These are phyloP conservation scores for Medicago truncatula DNA, from an alignment of 306 rosid genomes.

Conservation along the genomic window MtrunA17r5.0-ANR NC_053042.1:6194001-6194500, in stretches of 20 bases:
- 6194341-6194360: no score
- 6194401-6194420: no score
- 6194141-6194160: slow-evolving; percentile 4
- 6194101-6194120: neutral
- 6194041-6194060: slow-evolving; percentile 18
- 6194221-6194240: slow-evolving; percentile 56
- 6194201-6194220: slow-evolving; percentile 60
- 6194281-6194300: slow-evolving; percentile 48
- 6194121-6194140: slow-evolving; percentile 22
- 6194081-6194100: no score
- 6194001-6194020: slow-evolving; percentile 54
- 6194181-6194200: slow-evolving; percentile 40
- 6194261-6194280: slow-evolving; percentile 44
- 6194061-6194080: neutral
- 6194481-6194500: neutral
- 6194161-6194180: slow-evolving; percentile 26
- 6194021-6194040: slow-evolving; percentile 64
- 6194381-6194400: no score
- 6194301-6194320: neutral
- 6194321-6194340: no score
- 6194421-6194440: no score
- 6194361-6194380: no score
- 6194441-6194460: no score
- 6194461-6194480: no score
- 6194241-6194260: slow-evolving; percentile 40